These are phyloP conservation scores for Exophiala calicioides DNA, from an alignment of 2,329 filamentous ascomycete species.

Conservation along the genomic window DNA sequence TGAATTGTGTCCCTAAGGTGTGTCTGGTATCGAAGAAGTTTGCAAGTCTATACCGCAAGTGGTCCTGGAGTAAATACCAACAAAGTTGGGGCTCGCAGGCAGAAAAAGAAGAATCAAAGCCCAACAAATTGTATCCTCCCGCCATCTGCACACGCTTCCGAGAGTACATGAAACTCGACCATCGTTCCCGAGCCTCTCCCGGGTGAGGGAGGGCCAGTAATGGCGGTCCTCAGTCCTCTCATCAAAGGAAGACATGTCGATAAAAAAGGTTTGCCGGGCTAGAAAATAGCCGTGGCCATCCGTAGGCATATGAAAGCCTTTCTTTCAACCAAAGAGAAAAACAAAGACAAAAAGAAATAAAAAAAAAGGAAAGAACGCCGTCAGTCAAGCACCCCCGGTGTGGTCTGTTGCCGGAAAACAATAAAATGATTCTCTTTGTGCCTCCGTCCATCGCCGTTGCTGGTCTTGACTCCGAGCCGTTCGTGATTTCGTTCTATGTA, in stretches of 20 bases:
- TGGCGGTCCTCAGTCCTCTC: not conserved
- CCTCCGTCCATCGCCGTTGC: conserved; percentile 15
- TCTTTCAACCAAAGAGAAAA: not conserved
- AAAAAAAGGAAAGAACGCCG: conserved; percentile 2
- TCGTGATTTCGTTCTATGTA: conserved; percentile 11
- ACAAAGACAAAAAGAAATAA: conserved; percentile 1
- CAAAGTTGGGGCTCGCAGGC: too few species aligned
- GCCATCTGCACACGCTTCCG: conserved; percentile 28
- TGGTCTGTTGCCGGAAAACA: not conserved
- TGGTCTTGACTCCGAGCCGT: conserved; percentile 11
- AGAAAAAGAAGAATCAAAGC: too few species aligned
- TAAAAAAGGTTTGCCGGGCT: not conserved
- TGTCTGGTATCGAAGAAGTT: too few species aligned
- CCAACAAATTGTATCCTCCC: conserved; percentile 15
- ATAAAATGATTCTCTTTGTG: not conserved
- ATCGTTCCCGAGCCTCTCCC: not conserved
- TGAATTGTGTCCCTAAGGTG: too few species aligned
- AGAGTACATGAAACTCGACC: not conserved
- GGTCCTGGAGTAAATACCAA: too few species aligned
- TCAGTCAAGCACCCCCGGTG: not conserved
- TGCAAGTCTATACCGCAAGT: too few species aligned
- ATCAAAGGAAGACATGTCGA: not conserved
- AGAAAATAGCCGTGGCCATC: conserved; percentile 18
- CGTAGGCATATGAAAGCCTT: conserved; percentile 2
- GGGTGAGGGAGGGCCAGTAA: not conserved